Evolutionary conservation across 179 eudicot species (phyloP).

Genomic region (Silene noctiflora): DNA sequence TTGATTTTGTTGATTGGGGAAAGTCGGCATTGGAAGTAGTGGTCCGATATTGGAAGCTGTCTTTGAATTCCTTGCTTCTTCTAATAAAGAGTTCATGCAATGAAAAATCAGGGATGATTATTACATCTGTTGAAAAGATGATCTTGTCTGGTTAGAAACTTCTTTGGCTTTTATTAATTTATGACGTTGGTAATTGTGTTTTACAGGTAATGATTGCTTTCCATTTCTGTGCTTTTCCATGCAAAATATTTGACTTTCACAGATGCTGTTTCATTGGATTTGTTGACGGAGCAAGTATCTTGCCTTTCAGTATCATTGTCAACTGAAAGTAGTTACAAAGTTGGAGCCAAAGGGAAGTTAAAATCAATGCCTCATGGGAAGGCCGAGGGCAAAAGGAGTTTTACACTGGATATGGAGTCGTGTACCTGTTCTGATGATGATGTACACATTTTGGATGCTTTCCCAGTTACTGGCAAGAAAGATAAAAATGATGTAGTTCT

Average conservation of each 20-base stretch:
- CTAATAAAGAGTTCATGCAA: constrained; percentile 51
- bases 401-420: constrained; percentile 28
- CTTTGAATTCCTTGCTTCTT: constrained; percentile 54
- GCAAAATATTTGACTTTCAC: constrained; percentile 27
- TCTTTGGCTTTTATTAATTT: constrained; percentile 5
- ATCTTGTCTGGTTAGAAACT: constrained; percentile 59
- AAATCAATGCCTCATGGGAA: constrained; percentile 32
- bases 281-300: constrained; percentile 56
- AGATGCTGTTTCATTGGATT: constrained; percentile 62
- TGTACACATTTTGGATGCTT: constrained; percentile 38
- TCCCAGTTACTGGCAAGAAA: constrained; percentile 22
- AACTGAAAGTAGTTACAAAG: constrained; percentile 28
- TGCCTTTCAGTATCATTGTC: constrained; percentile 64
- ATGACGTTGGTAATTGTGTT: constrained; percentile 2
- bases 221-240: constrained; percentile 19
- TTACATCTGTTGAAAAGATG: constrained; percentile 54
- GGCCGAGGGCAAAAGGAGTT: constrained; percentile 27
- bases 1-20: constrained; percentile 87
- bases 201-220: constrained; percentile 9
- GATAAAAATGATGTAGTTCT: constrained; percentile 37
- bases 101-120: constrained; percentile 38
- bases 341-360: constrained; percentile 31
- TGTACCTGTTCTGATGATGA: constrained; percentile 35
- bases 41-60: constrained; percentile 84
- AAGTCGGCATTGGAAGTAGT: constrained; percentile 68